phyloP scores from a whole-genome alignment of 2,329 filamentous ascomycete species.

The Cladosporium halotolerans region DNA sequence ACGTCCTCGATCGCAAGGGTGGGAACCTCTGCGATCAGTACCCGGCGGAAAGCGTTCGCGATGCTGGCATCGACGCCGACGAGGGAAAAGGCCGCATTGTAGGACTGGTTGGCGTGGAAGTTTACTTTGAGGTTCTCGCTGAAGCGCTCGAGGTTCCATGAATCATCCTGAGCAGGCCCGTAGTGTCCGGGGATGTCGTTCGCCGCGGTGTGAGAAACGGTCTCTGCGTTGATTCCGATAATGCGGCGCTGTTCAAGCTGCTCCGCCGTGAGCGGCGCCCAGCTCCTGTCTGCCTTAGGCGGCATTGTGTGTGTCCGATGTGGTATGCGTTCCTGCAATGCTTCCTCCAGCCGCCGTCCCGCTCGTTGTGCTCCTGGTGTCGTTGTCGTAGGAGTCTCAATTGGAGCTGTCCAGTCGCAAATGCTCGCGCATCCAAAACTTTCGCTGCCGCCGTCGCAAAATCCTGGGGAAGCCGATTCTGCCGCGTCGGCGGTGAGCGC shows the following conservation, averaged over 20 bases:
- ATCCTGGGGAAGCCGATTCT: not conserved
- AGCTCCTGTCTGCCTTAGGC: slow-evolving; percentile 13
- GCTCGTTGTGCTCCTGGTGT: not conserved
- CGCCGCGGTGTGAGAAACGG: slow-evolving; percentile 79
- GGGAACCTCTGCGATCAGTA: slow-evolving; percentile 88
- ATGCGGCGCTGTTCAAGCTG: slow-evolving; percentile 66
- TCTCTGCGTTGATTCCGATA: slow-evolving; percentile 82
- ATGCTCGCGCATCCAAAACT: not conserved
- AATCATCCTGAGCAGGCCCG: slow-evolving; percentile 72
- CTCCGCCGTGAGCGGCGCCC: slow-evolving; percentile 40
- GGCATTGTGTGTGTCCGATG: slow-evolving; percentile 5
- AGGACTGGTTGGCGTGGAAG: slow-evolving; percentile 75
- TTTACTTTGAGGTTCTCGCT: slow-evolving; percentile 63
- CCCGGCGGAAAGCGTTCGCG: slow-evolving; percentile 95
- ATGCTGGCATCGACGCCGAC: slow-evolving; percentile 87
- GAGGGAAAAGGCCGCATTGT: slow-evolving; percentile 81
- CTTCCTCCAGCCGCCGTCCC: slow-evolving; percentile 9
- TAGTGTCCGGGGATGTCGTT: slow-evolving; percentile 90
- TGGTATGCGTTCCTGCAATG: not conserved
- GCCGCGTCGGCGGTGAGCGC: too few species aligned
- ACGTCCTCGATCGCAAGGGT: slow-evolving; percentile 91
- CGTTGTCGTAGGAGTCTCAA: not conserved
- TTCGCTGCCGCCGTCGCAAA: not conserved
- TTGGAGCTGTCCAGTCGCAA: not conserved
- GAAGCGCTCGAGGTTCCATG: slow-evolving; percentile 72